Conservation (phyloP, 140 eudicot genomes). For the Anethum foeniculum region DNA sequence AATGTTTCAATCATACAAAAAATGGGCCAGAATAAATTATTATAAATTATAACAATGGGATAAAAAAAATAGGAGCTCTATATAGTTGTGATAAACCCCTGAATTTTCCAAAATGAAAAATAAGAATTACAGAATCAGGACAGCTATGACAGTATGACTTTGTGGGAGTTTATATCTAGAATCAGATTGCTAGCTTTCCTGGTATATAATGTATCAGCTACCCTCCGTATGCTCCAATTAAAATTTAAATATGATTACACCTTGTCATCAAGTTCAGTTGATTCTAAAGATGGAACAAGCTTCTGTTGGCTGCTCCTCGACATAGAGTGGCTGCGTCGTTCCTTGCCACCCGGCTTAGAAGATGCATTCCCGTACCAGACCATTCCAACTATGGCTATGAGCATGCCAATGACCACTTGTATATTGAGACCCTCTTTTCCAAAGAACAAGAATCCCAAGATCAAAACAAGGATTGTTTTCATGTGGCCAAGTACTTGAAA, state of each 20-base stretch:
- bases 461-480: slow-evolving; percentile 76
- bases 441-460: slow-evolving; percentile 65
- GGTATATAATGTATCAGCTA: slow-evolving; percentile 22
- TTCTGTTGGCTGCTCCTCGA: slow-evolving; percentile 41
- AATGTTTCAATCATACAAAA: background rate
- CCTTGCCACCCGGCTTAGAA: slow-evolving; percentile 78
- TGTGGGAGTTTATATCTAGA: slow-evolving; percentile 10
- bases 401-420: slow-evolving; percentile 71
- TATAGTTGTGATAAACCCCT: slow-evolving; percentile 7
- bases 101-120: slow-evolving; percentile 10
- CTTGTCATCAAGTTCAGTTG: slow-evolving; percentile 38
- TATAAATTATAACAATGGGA: slow-evolving; percentile 14
- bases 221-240: slow-evolving; percentile 19
- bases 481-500: slow-evolving; percentile 83
- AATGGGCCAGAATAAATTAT: background rate
- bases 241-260: slow-evolving; percentile 22
- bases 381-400: slow-evolving; percentile 70
- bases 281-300: slow-evolving; percentile 23
- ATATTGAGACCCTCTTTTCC: slow-evolving; percentile 68
- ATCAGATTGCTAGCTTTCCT: background rate
- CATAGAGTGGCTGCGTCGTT: slow-evolving; percentile 40
- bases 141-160: slow-evolving; percentile 15
- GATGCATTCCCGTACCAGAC: slow-evolving; percentile 79
- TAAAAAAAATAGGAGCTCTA: slow-evolving; percentile 8
- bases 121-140: slow-evolving; percentile 25